Conservation (phyloP, 192 early-diverging fungal genomes). For the Chytriomyces sp. region DNA sequence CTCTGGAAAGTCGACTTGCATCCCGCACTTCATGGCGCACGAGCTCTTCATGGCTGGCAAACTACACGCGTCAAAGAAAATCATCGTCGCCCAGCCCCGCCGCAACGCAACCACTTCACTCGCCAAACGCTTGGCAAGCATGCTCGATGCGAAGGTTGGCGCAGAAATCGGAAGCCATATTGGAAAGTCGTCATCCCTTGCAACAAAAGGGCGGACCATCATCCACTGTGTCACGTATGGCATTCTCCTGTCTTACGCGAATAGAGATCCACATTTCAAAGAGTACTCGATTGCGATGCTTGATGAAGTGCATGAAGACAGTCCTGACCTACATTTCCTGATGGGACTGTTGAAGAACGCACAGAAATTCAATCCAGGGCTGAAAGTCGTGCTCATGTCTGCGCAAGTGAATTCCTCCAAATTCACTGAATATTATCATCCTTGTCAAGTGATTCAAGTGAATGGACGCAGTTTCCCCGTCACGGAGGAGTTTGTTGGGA, state of each 20-base stretch:
- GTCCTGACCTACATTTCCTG: conserved; percentile 31
- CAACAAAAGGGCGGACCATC: conserved; percentile 31
- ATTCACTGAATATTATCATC: conserved; percentile 30
- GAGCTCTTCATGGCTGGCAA: conserved; percentile 29
- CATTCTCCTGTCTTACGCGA: conserved; percentile 40
- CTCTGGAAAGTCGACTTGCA: conserved; percentile 36
- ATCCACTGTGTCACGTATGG: conserved; percentile 43
- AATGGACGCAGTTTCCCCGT: conserved; percentile 23
- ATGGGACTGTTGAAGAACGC: conserved; percentile 36
- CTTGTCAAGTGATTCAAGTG: conserved; percentile 29
- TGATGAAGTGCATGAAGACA: conserved; percentile 42
- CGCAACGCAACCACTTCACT: conserved; percentile 42
- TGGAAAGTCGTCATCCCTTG: conserved; percentile 20
- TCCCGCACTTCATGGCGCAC: conserved; percentile 38
- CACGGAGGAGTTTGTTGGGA: conserved; percentile 8
- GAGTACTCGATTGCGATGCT: conserved; percentile 33
- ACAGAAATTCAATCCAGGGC: conserved; percentile 12
- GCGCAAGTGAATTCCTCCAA: conserved; percentile 24
- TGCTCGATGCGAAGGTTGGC: conserved; percentile 26
- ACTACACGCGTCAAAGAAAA: conserved; percentile 11
- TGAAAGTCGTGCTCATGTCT: conserved; percentile 41
- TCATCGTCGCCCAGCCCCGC: conserved; percentile 46
- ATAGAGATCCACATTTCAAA: conserved; percentile 24
- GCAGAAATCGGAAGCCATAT: conserved; percentile 37
- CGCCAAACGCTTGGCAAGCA: conserved; percentile 28